These are phyloP conservation scores for Pseudogymnoascus sp. DNA, from an alignment of 2,329 filamentous ascomycete genomes.

Conservation along the genomic window DNA sequence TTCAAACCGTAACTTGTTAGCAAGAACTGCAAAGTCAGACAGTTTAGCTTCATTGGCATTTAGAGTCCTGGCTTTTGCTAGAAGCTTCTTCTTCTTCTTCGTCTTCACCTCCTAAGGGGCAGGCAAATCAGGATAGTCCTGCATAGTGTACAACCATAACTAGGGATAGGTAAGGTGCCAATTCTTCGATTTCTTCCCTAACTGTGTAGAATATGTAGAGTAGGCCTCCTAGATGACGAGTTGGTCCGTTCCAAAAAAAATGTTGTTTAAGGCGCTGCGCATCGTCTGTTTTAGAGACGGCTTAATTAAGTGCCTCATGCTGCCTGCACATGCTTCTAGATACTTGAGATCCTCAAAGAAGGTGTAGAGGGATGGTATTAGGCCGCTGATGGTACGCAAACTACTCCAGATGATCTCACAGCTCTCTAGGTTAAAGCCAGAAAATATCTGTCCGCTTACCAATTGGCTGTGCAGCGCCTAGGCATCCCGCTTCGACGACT, in stretches of 20 bases:
- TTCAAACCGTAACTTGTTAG: slow-evolving; percentile 13
- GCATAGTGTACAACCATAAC: slow-evolving; percentile 29
- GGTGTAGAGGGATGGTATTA: slow-evolving; percentile 31
- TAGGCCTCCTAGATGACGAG: slow-evolving; percentile 13
- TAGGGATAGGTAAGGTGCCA: slow-evolving; percentile 19
- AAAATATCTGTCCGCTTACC: slow-evolving; percentile 28
- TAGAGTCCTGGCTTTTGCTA: slow-evolving; percentile 12
- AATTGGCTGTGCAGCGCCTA: slow-evolving; percentile 24
- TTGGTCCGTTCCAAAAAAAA: neutral
- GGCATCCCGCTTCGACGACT: slow-evolving; percentile 23
- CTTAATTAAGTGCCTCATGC: slow-evolving; percentile 25
- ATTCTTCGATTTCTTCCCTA: neutral
- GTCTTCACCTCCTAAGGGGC: slow-evolving; percentile 15
- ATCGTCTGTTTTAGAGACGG: slow-evolving; percentile 15
- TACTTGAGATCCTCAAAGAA: slow-evolving; percentile 34
- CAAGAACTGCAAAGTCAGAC: slow-evolving; percentile 12
- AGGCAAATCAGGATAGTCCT: slow-evolving; percentile 21
- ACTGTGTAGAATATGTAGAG: neutral
- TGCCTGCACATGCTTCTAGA: slow-evolving; percentile 24
- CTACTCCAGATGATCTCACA: slow-evolving; percentile 26
- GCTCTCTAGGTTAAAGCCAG: slow-evolving; percentile 25
- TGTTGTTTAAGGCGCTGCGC: neutral
- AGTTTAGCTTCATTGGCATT: slow-evolving; percentile 11
- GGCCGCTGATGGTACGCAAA: slow-evolving; percentile 20
- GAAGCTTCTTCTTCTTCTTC: slow-evolving; percentile 16